Conservation (phyloP, 2,329 filamentous ascomycete genomes). For the Cordyceps cicadae region DNA sequence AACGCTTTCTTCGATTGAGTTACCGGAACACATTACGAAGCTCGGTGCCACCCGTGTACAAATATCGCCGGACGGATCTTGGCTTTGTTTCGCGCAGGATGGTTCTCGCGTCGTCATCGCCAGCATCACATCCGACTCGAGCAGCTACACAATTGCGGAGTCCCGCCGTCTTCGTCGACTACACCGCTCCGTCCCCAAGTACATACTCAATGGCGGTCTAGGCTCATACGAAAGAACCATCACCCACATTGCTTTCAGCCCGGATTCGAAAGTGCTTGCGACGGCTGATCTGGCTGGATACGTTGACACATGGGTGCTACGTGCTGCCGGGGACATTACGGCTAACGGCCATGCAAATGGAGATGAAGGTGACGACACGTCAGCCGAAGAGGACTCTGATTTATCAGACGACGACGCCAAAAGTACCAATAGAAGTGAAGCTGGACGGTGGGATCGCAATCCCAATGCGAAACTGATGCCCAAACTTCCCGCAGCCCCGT, state of each 20-base stretch:
- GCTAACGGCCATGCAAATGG: constrained; percentile 25
- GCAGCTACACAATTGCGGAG: constrained; percentile 23
- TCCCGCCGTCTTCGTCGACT: constrained; percentile 44
- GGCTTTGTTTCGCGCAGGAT: constrained; percentile 58
- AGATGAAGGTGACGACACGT: constrained; percentile 26
- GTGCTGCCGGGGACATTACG: constrained; percentile 28
- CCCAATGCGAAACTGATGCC: constrained; percentile 62
- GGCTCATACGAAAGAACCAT: constrained; percentile 72
- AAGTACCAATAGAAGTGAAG: constrained; percentile 28
- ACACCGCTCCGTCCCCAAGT: constrained; percentile 44
- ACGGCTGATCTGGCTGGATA: constrained; percentile 75
- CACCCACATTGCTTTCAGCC: constrained; percentile 66
- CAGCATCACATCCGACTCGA: constrained; percentile 18
- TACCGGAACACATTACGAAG: constrained; percentile 48
- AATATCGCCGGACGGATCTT: constrained; percentile 62
- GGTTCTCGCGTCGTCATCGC: constrained; percentile 49
- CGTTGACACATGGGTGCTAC: constrained; percentile 77
- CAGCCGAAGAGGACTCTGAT: constrained; percentile 32
- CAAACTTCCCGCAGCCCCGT: constrained; percentile 55
- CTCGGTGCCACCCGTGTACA: constrained; percentile 61
- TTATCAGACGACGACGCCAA: constrained; percentile 38
- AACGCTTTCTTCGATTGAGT: constrained; percentile 60
- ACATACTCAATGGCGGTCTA: constrained; percentile 54
- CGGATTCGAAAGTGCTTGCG: constrained; percentile 70
- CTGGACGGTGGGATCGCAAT: constrained; percentile 67